These are phyloP conservation scores for Yamadazyma takamatsuzukensis DNA, from an alignment of 805 yeast species.

Conservation along the genomic window DNA sequence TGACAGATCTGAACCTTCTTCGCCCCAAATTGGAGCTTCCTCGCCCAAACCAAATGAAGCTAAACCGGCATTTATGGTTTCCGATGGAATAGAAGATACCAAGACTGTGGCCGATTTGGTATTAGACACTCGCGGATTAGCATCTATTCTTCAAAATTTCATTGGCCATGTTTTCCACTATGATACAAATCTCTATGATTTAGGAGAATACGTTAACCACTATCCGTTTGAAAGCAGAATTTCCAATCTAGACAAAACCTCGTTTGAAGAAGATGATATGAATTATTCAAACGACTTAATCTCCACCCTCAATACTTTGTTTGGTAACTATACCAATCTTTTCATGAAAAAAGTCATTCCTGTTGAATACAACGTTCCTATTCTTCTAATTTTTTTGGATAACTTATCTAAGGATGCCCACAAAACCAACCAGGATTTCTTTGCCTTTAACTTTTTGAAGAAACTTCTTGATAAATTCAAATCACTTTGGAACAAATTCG, in stretches of 20 bases:
- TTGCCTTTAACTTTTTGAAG: constrained; percentile 45
- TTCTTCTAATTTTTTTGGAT: constrained; percentile 28
- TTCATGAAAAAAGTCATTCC: constrained; percentile 36
- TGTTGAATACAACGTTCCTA: constrained; percentile 30
- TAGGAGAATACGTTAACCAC: constrained; percentile 24
- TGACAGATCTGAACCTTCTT: constrained; percentile 4
- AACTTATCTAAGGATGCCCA: constrained; percentile 32
- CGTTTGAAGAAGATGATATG: constrained; percentile 38
- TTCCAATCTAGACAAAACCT: constrained; percentile 17
- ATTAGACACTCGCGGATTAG: constrained; percentile 32
- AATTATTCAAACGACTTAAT: constrained; percentile 45
- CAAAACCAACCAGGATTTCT: constrained; percentile 62
- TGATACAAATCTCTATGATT: constrained; percentile 25
- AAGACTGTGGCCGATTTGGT: constrained; percentile 31
- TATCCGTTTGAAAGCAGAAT: constrained; percentile 32
- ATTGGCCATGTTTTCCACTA: constrained; percentile 40
- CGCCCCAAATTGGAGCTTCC: constrained; percentile 5
- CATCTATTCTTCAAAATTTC: constrained; percentile 37
- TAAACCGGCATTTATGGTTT: background rate
- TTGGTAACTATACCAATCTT: constrained; percentile 37
- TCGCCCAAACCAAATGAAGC: constrained; percentile 1
- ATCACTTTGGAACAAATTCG: constrained; percentile 55
- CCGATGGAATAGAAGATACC: constrained; percentile 29
- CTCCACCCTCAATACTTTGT: constrained; percentile 43
- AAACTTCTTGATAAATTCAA: constrained; percentile 50